phyloP scores from a whole-genome alignment of 768 basidiomycete genomes.

The Pisolithus marmoratus region DNA sequence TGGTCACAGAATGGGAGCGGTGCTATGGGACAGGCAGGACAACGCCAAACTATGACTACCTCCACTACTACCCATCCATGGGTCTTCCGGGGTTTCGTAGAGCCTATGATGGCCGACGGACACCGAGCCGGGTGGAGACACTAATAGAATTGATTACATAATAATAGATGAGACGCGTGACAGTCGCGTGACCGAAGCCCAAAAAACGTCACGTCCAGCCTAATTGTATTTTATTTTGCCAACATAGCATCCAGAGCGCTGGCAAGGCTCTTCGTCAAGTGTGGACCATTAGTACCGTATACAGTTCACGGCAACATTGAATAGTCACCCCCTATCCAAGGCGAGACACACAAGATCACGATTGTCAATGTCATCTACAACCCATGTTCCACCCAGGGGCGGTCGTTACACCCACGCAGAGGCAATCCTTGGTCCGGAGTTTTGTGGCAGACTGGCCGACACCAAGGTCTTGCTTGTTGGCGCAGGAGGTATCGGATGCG shows the following conservation, averaged over 20 bases:
- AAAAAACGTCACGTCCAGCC: constrained; percentile 1
- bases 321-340: background rate
- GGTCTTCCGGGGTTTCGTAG: constrained; percentile 60
- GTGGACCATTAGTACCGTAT: background rate
- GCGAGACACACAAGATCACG: background rate
- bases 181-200: constrained; percentile 20
- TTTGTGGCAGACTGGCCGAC: constrained; percentile 52
- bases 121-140: constrained; percentile 61
- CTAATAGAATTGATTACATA: constrained; percentile 8
- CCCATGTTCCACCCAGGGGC: constrained; percentile 6
- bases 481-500: constrained; percentile 96
- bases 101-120: constrained; percentile 64
- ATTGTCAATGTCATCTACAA: constrained; percentile 3
- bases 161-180: constrained; percentile 17
- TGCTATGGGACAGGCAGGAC: background rate
- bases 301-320: background rate
- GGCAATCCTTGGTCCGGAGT: constrained; percentile 74
- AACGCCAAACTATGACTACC: no score
- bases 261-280: background rate
- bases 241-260: background rate
- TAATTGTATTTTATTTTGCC: background rate
- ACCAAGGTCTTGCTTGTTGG: constrained; percentile 86
- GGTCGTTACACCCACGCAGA: constrained; percentile 56
- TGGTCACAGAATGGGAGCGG: constrained; percentile 48
- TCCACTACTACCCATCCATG: constrained; percentile 28